Base-by-base conservation (phyloP, 306 rosid species). In the Sindora glabra region DNA sequence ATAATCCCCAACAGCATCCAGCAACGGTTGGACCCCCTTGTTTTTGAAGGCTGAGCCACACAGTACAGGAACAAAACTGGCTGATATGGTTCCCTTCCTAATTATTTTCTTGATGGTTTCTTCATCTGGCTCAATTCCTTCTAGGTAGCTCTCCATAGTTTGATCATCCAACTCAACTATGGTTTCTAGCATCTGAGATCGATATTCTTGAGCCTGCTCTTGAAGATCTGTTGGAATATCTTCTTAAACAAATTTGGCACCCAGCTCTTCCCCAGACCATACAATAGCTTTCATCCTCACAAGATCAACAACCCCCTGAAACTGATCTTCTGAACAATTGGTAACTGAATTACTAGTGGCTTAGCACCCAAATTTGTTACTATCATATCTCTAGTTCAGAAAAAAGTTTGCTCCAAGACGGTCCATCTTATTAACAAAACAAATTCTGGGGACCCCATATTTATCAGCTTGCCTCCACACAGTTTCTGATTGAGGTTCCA, bases 381-480 rank as follows among this genome's bases (percentile, higher is more conserved):
- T 38, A 89, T 89, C 99, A 92, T 92, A 71, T 92, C 99, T 65
- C 96, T 88, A 29, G 99, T 92, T 29, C 95, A 78, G 72, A 81
- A 88, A n/a, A 47, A 89, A 89, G 67, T 92, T 86, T 2, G 99
- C 99, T 44, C 99, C 99, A 57, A 92, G 95, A 10, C 99, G 94
- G 60, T 92, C 99, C 99, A 92, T 92, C 69, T 92, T 89, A 64
- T 92, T 92, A 67, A 92, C 86, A 69, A 86, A 92, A 74, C 99
- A 92, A 74, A 92, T 89, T 51, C 99, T 79, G 1, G 96, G 96
- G 10, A 92, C 96, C 8, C 99, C 99, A 66, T 92, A 92, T 58
- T 75, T 89, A 69, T 92, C 99, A 49, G 95, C 99, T 69, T 92
- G 98, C 76, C 98, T 85, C 98, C 96, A 92, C 67, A 92, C 98